Conservation (phyloP, 2,329 filamentous ascomycete species). For the Phoma herbarum region DNA sequence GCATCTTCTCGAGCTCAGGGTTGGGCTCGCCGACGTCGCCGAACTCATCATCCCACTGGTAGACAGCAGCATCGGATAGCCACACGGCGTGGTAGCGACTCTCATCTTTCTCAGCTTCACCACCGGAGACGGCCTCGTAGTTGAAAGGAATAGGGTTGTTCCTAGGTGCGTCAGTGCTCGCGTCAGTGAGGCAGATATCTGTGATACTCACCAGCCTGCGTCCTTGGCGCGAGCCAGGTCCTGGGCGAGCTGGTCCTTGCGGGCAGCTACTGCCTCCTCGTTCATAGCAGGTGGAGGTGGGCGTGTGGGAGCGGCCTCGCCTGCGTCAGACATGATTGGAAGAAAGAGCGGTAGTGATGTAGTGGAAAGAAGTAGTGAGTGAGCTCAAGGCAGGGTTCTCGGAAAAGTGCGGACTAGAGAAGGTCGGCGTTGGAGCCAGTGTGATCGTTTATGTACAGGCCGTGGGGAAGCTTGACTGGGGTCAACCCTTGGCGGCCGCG, state of each 20-base stretch:
- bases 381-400: background rate
- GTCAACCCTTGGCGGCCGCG: slow-evolving; percentile 6
- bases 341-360: background rate
- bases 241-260: slow-evolving; percentile 37
- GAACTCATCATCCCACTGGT: slow-evolving; percentile 85
- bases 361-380: background rate
- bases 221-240: slow-evolving; percentile 43
- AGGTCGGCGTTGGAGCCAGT: background rate
- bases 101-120: slow-evolving; percentile 33
- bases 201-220: slow-evolving; percentile 54
- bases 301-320: slow-evolving; percentile 7
- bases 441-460: slow-evolving; percentile 10
- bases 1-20: slow-evolving; percentile 73
- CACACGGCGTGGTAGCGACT: slow-evolving; percentile 47
- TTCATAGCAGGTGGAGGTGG: slow-evolving; percentile 15
- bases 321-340: slow-evolving; percentile 18
- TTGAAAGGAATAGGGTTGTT: slow-evolving; percentile 58
- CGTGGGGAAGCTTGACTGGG: slow-evolving; percentile 4
- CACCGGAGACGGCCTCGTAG: slow-evolving; percentile 53
- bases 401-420: background rate
- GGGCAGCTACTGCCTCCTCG: slow-evolving; percentile 21
- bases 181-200: too few species aligned
- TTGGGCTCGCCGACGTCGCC: slow-evolving; percentile 83
- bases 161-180: slow-evolving; percentile 10
- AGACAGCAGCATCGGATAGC: slow-evolving; percentile 70